phyloP scores from a whole-genome alignment of 2,329 filamentous ascomycete species.

The Helminthosporium solani region DNA sequence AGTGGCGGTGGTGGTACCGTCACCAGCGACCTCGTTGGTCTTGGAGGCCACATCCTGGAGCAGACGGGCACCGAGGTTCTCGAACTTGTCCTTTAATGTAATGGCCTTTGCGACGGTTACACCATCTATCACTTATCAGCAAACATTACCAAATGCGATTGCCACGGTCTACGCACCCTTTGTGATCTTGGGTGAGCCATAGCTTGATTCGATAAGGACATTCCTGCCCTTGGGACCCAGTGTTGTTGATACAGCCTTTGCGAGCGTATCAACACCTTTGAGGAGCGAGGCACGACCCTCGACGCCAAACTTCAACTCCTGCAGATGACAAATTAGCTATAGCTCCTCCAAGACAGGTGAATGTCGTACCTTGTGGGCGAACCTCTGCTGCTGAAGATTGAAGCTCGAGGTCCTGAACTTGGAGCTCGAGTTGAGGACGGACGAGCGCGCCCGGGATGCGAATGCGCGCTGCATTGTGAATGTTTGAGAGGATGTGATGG shows the following conservation, averaged over 20 bases:
- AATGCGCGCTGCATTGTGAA: conserved; percentile 92
- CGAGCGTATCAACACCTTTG: conserved; percentile 92
- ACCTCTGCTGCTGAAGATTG: conserved; percentile 84
- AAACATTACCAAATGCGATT: background rate
- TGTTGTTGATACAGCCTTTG: conserved; percentile 93
- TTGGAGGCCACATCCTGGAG: conserved; percentile 98
- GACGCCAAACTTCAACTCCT: conserved; percentile 98
- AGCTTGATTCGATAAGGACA: conserved; percentile 97
- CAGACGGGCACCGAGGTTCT: conserved; percentile 96
- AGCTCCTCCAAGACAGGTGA: background rate
- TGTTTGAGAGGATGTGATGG: conserved; percentile 18
- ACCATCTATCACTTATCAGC: conserved; percentile 46
- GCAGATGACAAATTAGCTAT: conserved; percentile 19
- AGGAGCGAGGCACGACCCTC: conserved; percentile 87
- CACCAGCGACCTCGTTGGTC: conserved; percentile 98
- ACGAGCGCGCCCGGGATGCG: conserved; percentile 75
- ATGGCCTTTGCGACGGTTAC: conserved; percentile 71
- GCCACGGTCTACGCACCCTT: conserved; percentile 67
- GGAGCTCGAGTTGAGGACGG: conserved; percentile 69
- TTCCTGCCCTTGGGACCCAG: conserved; percentile 98
- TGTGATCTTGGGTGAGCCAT: conserved; percentile 98
- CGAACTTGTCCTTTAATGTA: conserved; percentile 95
- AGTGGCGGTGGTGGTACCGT: conserved; percentile 96
- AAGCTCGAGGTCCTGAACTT: conserved; percentile 56
- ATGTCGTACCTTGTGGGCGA: conserved; percentile 88